These are phyloP conservation scores for Plasmodiophora brassicae DNA, from an alignment of 208 protist genomes.

Conservation along the genomic window DNA sequence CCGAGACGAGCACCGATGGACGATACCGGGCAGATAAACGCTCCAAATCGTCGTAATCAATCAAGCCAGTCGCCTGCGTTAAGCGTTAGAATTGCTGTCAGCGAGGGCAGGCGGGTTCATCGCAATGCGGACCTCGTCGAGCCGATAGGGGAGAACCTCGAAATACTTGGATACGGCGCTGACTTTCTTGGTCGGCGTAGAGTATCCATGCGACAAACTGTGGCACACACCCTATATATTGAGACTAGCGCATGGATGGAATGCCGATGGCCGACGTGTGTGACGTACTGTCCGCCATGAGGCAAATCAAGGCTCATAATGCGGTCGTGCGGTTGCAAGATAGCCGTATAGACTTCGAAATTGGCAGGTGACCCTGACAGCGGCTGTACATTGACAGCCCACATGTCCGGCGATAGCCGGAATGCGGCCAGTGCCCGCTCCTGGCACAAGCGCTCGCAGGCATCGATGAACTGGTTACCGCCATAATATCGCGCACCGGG, in stretches of 20 bases:
- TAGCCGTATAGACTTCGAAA: slow-evolving; percentile 89
- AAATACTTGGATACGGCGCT: slow-evolving; percentile 94
- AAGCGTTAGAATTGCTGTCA: not conserved
- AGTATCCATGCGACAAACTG: slow-evolving; percentile 94
- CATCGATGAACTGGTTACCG: slow-evolving; percentile 93
- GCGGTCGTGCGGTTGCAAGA: slow-evolving; percentile 90
- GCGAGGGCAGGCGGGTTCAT: not conserved
- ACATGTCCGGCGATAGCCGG: slow-evolving; percentile 78
- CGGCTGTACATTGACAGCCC: slow-evolving; percentile 99
- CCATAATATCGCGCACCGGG: slow-evolving; percentile 83
- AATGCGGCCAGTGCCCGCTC: slow-evolving; percentile 86
- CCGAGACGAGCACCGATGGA: not conserved
- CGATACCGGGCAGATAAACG: not conserved
- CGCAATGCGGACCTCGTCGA: slow-evolving; percentile 59
- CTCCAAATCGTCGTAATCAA: slow-evolving; percentile 84
- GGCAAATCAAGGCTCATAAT: slow-evolving; percentile 87
- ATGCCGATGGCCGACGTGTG: too few relatives aligned
- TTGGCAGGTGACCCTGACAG: slow-evolving; percentile 95
- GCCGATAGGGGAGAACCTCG: slow-evolving; percentile 88
- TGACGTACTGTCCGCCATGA: slow-evolving; percentile 68
- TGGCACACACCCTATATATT: too few relatives aligned
- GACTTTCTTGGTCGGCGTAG: slow-evolving; percentile 87
- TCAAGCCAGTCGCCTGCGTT: slow-evolving; percentile 70
- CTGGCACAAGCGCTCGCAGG: slow-evolving; percentile 75
- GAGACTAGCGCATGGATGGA: not conserved